A percentile compares a stretch with the other conserved stretches of the same genome.
phyloP scores from a whole-genome alignment of 805 yeast genomes.

The Yarrowia porcina region DNA sequence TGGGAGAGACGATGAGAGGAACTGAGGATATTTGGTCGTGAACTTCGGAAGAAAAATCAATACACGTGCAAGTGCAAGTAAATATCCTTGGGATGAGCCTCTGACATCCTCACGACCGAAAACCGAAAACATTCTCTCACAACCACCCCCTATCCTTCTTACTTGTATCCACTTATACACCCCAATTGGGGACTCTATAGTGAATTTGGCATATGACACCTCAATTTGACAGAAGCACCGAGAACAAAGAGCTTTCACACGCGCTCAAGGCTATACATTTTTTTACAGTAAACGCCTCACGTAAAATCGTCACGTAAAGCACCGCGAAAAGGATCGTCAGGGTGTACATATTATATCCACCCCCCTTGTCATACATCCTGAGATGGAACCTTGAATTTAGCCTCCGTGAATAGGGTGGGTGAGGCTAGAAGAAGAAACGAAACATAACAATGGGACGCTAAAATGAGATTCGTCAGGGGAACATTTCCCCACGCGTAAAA shows the following conservation, averaged over 20 bases:
- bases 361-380: neutral
- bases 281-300: neutral
- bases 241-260: neutral
- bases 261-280: no score
- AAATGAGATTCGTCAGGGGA: neutral
- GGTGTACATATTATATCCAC: neutral
- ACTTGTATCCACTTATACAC: neutral
- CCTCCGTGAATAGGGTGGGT: neutral
- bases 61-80: no score
- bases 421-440: neutral
- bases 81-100: no score
- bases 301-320: no score
- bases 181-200: neutral
- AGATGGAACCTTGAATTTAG: constrained; percentile 1
- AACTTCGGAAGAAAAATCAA: no score
- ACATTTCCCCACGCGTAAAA: neutral
- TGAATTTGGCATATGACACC: neutral
- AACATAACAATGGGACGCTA: neutral
- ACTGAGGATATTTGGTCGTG: no score
- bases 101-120: no score
- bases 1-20: no score
- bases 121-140: no score
- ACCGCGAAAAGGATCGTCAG: neutral
- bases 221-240: neutral
- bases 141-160: no score